Percentiles rank a stretch among this genome's conserved stretches.
Conservation (phyloP, 257 asterid genomes). For the Haberlea rhodopensis region DNA sequence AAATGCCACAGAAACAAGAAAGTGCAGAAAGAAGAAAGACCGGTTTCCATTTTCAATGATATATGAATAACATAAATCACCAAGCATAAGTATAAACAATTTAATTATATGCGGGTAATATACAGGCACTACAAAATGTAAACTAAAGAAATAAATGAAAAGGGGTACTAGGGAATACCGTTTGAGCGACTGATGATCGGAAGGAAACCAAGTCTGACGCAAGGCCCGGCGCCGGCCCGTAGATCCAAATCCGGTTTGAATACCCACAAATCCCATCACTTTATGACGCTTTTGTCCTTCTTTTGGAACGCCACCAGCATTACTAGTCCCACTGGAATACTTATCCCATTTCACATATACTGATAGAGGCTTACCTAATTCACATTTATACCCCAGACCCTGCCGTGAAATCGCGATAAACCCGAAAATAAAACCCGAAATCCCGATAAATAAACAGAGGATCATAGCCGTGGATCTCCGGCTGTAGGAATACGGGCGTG, state of each 20-base stretch:
- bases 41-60: background rate
- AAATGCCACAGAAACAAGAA: background rate
- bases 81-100: background rate
- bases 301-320: slow-evolving; percentile 28
- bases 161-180: slow-evolving; percentile 41
- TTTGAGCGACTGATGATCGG: slow-evolving; percentile 71
- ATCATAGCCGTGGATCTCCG: slow-evolving; percentile 57
- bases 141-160: background rate
- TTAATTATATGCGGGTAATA: slow-evolving; percentile 1
- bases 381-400: slow-evolving; percentile 42
- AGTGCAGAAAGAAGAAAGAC: background rate
- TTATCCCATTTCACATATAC: slow-evolving; percentile 88
- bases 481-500: slow-evolving; percentile 49
- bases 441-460: slow-evolving; percentile 45
- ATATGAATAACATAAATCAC: background rate
- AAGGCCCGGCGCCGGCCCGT: slow-evolving; percentile 70
- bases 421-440: slow-evolving; percentile 57
- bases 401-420: slow-evolving; percentile 43
- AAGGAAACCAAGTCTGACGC: slow-evolving; percentile 95
- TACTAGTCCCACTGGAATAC: slow-evolving; percentile 1
- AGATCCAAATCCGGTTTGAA: slow-evolving; percentile 88
- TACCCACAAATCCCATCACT: slow-evolving; percentile 92
- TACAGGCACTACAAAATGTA: background rate
- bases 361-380: slow-evolving; percentile 52
- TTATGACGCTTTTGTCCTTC: slow-evolving; percentile 64